Evolutionary conservation across 345 rosid genomes (phyloP), one percentile per base, ranked within the genome.

Genomic region (Hibiscus mutabilis): DNA sequence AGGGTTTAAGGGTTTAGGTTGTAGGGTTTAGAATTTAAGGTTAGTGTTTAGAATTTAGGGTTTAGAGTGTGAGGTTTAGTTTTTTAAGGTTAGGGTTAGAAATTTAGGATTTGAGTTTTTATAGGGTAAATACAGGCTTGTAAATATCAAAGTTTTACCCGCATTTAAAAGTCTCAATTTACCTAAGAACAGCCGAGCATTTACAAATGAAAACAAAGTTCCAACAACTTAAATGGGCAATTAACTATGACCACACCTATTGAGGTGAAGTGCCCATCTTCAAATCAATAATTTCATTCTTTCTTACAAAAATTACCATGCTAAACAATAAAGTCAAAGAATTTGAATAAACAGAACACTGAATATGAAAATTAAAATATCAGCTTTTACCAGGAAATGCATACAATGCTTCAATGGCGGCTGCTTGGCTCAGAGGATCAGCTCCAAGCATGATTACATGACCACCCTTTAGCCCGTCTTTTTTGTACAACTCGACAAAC

Each of bases 391-490:
- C 96, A 37, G 96, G 96, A 87, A 86, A 95, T 57, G 92, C 96
- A 76, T 66, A 87, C 72, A 92, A 67, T 27, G 97, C 97, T 83
- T 86, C 91, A 33, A 84, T 62, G 15, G 94, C 96, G 16, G 97
- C 92, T 81, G 89, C 84, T 82, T 84, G 83, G 84, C 94, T 92
- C 76, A 86, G 77, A 82, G 92, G 86, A 74, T 95, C 97, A 66
- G 97, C 94, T 78, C 97, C 97, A 37, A 95, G 96, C 97, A 95
- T 90, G 56, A 90, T 88, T n/a, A 85, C 90, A 82, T 90, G n/a
- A n/a, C n/a, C n/a, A n/a, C n/a, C n/a, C n/a, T n/a, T n/a, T n/a
- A n/a, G n/a, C n/a, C n/a, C n/a, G n/a, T n/a, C n/a, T n/a, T n/a
- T n/a, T n/a, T n/a, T n/a, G n/a, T n/a, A n/a, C n/a, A n/a, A n/a